Conservation (phyloP, 768 basidiomycete genomes). For the Russula dissimulans region DNA sequence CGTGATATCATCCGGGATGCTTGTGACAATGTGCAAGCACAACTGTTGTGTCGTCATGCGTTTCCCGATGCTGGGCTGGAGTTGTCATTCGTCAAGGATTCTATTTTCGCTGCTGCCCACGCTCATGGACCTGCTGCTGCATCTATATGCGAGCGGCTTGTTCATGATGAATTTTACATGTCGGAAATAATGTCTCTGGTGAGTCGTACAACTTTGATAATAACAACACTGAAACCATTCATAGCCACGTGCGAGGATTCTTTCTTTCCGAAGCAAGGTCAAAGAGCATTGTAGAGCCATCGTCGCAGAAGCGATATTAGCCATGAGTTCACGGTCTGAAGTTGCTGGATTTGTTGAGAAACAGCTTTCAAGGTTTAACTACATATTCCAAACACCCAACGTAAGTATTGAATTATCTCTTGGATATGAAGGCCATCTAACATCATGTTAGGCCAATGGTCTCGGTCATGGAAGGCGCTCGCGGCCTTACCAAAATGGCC, state of each 20-base stretch:
- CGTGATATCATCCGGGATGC: no score
- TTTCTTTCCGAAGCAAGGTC: neutral
- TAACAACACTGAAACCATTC: neutral
- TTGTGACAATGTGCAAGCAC: no score
- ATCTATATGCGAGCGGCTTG: no score
- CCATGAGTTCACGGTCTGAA: neutral
- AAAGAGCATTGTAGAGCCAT: neutral
- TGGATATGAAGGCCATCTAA: neutral
- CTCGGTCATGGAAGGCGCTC: neutral
- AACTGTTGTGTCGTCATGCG: no score
- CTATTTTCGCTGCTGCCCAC: no score
- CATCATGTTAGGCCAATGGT: neutral
- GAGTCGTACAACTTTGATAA: no score
- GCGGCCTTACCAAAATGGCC: neutral
- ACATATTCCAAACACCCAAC: neutral
- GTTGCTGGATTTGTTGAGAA: neutral
- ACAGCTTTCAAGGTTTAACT: neutral
- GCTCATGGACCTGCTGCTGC: no score
- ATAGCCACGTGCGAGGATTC: neutral
- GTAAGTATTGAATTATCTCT: no score
- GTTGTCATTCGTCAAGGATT: no score
- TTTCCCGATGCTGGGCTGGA: no score
- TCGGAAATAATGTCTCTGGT: no score
- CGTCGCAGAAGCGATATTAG: neutral
- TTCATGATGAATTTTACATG: no score